Evolutionary conservation across 2,329 filamentous ascomycete genomes (phyloP).

Genomic region (Beauveria pseudobassiana): DNA sequence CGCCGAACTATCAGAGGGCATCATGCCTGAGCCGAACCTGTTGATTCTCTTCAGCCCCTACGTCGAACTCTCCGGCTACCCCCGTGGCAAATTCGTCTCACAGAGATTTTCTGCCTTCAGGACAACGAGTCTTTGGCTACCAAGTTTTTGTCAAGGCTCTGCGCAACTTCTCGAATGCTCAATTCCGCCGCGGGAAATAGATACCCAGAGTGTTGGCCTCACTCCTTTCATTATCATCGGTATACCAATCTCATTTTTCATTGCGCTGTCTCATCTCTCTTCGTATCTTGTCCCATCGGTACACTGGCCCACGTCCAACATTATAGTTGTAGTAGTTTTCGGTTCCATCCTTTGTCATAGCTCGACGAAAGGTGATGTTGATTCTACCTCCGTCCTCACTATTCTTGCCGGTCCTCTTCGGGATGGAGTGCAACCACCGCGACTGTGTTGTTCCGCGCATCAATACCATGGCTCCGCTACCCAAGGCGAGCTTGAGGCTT

Average conservation of each 20-base stretch:
- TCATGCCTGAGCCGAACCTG: slow-evolving; percentile 86
- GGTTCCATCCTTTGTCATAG: slow-evolving; percentile 63
- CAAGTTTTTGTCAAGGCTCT: slow-evolving; percentile 85
- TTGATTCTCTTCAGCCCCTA: slow-evolving; percentile 79
- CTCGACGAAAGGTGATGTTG: slow-evolving; percentile 72
- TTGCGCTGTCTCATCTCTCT: slow-evolving; percentile 41
- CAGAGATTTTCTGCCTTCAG: slow-evolving; percentile 78
- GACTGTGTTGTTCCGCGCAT: slow-evolving; percentile 71
- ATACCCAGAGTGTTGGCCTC: not conserved
- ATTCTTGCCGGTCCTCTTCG: slow-evolving; percentile 61
- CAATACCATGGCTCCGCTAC: slow-evolving; percentile 68
- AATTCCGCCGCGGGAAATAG: slow-evolving; percentile 75
- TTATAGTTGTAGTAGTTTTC: slow-evolving; percentile 85
- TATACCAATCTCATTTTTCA: slow-evolving; percentile 11
- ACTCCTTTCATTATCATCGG: slow-evolving; percentile 4
- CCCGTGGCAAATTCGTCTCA: slow-evolving; percentile 91
- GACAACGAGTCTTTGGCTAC: slow-evolving; percentile 80
- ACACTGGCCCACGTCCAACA: slow-evolving; percentile 62
- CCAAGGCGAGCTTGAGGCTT: slow-evolving; percentile 46
- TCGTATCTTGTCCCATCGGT: slow-evolving; percentile 54
- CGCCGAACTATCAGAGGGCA: slow-evolving; percentile 69
- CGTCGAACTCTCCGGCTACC: slow-evolving; percentile 82
- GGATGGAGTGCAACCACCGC: slow-evolving; percentile 71
- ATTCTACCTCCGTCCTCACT: slow-evolving; percentile 56
- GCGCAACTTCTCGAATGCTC: slow-evolving; percentile 75